These are phyloP conservation scores for Mycena olivaceomarginata DNA, from an alignment of 768 basidiomycete genomes.

Conservation along the genomic window DNA sequence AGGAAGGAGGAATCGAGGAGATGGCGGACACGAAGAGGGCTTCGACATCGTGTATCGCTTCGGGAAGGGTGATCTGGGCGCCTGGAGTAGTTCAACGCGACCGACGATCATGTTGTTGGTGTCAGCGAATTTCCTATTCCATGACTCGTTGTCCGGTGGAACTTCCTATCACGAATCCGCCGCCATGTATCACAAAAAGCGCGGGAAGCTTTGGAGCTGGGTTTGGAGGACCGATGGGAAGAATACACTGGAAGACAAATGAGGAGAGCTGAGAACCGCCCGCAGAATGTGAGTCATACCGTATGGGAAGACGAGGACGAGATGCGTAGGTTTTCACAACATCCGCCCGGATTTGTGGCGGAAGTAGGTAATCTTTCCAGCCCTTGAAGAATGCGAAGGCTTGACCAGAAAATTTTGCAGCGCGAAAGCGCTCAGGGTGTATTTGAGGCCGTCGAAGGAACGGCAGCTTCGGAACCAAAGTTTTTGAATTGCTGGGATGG, in stretches of 20 bases:
- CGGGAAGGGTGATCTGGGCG: neutral
- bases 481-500: neutral
- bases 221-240: neutral
- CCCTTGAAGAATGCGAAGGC: too few relatives aligned
- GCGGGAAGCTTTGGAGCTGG: neutral
- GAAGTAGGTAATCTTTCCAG: neutral
- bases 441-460: neutral
- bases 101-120: neutral
- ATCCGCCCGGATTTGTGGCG: neutral
- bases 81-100: slow-evolving; percentile 11
- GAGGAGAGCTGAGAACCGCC: neutral
- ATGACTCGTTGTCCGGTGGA: neutral
- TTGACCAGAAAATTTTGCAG: neutral
- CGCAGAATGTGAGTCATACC: neutral
- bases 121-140: neutral
- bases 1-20: neutral
- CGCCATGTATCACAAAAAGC: neutral
- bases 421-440: neutral
- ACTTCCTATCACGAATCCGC: neutral
- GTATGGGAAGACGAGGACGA: neutral
- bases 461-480: neutral
- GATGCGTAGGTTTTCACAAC: neutral
- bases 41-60: neutral
- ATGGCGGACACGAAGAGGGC: slow-evolving; percentile 1
- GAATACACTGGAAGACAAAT: neutral